A percentile compares a stretch with the other conserved stretches of the same genome.
Conservation (phyloP, 768 basidiomycete species). For the Plicaturopsis crispa region DNA sequence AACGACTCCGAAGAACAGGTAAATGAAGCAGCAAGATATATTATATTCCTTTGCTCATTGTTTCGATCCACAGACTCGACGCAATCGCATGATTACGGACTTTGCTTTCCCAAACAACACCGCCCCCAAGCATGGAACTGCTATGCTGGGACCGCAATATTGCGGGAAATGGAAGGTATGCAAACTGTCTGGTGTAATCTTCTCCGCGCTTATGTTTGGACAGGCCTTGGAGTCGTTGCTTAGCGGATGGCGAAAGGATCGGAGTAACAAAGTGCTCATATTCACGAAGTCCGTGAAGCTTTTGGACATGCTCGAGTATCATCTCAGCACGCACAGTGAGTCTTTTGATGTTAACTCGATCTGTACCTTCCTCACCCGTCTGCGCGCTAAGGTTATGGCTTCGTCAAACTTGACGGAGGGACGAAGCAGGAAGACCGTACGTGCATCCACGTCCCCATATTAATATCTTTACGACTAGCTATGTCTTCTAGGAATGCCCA, state of each 20-base stretch:
- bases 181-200: conserved; percentile 4
- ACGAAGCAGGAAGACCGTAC: conserved; percentile 59
- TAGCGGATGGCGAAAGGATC: conserved; percentile 56
- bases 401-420: conserved; percentile 75
- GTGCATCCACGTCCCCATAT: conserved; percentile 15
- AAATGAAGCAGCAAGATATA: conserved; percentile 6
- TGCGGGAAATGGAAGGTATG: conserved; percentile 85
- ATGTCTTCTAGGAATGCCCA: conserved; percentile 57
- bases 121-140: conserved; percentile 52
- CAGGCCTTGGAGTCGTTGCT: conserved; percentile 66
- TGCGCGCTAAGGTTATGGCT: conserved; percentile 38
- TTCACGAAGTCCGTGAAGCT: conserved; percentile 93
- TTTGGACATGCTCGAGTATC: conserved; percentile 77
- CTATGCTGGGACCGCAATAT: conserved; percentile 54
- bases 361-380: conserved; percentile 2
- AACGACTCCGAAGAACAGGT: conserved; percentile 68
- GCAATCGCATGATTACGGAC: too few relatives aligned
- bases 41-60: conserved; percentile 1
- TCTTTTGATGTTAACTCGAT: conserved; percentile 2
- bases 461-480: conserved; percentile 1
- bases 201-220: neutral
- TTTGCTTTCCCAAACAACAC: conserved; percentile 53
- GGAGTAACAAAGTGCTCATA: conserved; percentile 80
- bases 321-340: conserved; percentile 52
- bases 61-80: conserved; percentile 15